Conservation (phyloP, 805 yeast genomes). For the Saturnispora ahearnii region DNA sequence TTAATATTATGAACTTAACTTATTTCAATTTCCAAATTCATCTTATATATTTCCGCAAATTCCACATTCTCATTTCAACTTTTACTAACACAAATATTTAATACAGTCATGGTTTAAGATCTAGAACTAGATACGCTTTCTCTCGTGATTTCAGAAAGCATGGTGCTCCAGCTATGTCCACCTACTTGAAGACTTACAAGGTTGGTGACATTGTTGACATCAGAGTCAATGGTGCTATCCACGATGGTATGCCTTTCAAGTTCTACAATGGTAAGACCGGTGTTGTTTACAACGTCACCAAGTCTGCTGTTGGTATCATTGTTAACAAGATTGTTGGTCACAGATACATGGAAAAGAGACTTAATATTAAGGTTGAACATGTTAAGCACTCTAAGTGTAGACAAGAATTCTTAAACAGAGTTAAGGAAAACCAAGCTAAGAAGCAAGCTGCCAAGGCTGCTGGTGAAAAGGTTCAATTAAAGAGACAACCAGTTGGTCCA, state of each 20-base stretch:
- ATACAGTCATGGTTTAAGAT: slow-evolving; percentile 94
- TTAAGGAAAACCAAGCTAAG: slow-evolving; percentile 91
- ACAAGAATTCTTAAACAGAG: slow-evolving; percentile 98
- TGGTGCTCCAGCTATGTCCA: slow-evolving; percentile 89
- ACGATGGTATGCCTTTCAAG: slow-evolving; percentile 99
- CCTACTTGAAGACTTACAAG: slow-evolving; percentile 95
- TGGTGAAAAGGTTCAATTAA: slow-evolving; percentile 84
- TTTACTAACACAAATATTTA: slow-evolving; percentile 15
- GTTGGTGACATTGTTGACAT: slow-evolving; percentile 99
- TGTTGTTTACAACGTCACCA: slow-evolving; percentile 97
- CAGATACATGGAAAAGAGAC: slow-evolving; percentile 98
- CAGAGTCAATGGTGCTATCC: slow-evolving; percentile 98
- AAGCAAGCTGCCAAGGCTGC: slow-evolving; percentile 89
- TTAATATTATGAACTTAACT: too few relatives aligned
- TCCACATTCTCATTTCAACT: not conserved
- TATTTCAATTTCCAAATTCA: too few relatives aligned
- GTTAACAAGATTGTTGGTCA: slow-evolving; percentile 97
- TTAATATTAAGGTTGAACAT: slow-evolving; percentile 98
- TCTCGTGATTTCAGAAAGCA: slow-evolving; percentile 98
- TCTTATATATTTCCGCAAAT: too few relatives aligned
- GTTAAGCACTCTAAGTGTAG: slow-evolving; percentile 99
- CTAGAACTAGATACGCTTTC: slow-evolving; percentile 99
- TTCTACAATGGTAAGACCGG: slow-evolving; percentile 99
- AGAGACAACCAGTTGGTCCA: slow-evolving; percentile 99
- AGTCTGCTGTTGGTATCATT: slow-evolving; percentile 96